Percentiles rank a stretch among this genome's conserved stretches.
phyloP scores from a whole-genome alignment of 768 basidiomycete species.

The Hirschioporus abietinus region DNA sequence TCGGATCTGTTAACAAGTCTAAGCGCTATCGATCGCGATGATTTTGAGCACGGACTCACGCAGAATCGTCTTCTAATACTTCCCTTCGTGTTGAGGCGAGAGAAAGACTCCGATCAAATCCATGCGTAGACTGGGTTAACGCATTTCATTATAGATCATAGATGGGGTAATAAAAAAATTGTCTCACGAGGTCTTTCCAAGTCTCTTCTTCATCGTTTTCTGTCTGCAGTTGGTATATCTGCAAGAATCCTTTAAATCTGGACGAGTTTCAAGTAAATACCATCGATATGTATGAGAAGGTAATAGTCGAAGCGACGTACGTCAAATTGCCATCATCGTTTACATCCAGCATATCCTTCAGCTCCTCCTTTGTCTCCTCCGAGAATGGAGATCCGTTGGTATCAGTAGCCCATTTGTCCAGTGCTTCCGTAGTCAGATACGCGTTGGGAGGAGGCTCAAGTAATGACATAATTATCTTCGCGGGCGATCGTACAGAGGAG shows the following conservation, averaged over 20 bases:
- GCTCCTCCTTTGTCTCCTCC: slow-evolving; percentile 71
- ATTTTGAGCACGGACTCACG: neutral
- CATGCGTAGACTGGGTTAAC: slow-evolving; percentile 55
- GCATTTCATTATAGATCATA: neutral
- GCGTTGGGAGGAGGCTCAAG: slow-evolving; percentile 47
- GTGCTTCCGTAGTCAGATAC: slow-evolving; percentile 50
- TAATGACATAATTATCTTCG: slow-evolving; percentile 19
- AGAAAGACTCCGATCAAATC: slow-evolving; percentile 63
- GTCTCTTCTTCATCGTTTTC: slow-evolving; percentile 83
- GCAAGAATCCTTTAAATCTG: slow-evolving; percentile 76
- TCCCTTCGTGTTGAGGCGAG: slow-evolving; percentile 55
- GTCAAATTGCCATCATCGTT: slow-evolving; percentile 68
- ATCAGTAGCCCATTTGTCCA: slow-evolving; percentile 73
- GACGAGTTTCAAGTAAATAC: neutral
- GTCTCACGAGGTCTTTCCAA: slow-evolving; percentile 69
- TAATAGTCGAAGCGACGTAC: slow-evolving; percentile 33
- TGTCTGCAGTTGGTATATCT: slow-evolving; percentile 82
- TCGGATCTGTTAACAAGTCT: neutral
- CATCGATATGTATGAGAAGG: slow-evolving; percentile 4
- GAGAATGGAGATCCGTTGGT: slow-evolving; percentile 82
- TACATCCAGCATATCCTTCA: slow-evolving; percentile 70
- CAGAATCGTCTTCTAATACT: slow-evolving; percentile 30
- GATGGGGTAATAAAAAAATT: neutral
- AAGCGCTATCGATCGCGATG: neutral
- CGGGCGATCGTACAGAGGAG: slow-evolving; percentile 18